Evolutionary conservation across 1,284 basidiomycete species (phyloP), one percentile per base, ranked within the genome.

Genomic region (Ustanciosporium gigantosporum): DNA sequence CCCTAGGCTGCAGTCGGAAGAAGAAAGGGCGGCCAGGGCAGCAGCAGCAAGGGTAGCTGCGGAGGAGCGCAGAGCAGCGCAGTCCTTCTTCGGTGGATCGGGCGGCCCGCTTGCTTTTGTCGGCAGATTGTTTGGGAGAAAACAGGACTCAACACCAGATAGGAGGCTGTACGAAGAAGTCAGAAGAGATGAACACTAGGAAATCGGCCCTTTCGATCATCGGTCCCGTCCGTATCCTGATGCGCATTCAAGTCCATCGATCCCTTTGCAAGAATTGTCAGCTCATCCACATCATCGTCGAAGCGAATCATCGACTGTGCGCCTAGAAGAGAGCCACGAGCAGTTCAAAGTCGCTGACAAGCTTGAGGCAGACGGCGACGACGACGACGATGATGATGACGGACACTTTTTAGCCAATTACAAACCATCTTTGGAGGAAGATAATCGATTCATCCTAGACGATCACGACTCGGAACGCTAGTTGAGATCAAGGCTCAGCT

Each of bases 1-100:
- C 81, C 84, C 70, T 73, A 79, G 82, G 64, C 83, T 87, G 77
- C 86, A 86, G 78, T 81, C 82, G 49, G 73, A 86, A 34, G 88
- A 89, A 66, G 85, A 88, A 55, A 85, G 86, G 56, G 88, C 87
- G 0, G 87, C 89, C 59, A 81, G 73, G 19, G 74, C 74, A 1
- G 64, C 57, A 15, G 75, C 74, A 17, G 58, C 66, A 1, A 51
- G 56, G 1, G 64, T 70, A 2, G 66, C 66, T 1, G 57, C 60
- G 0, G 65, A 65, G 19, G 59, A 72, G 15, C 46, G 91, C 0
- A 84, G 88, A 69, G 88, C 89, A 56, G 50, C 59, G 2, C 46
- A 56, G 20, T 49, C 45, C 15, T 96, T 50, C 41, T 66, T 62
- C 13, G 51, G 47, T 7, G 46, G 44, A 6, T 25, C 32, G 8